Percentiles rank a stretch among this genome's conserved stretches.
Conservation (phyloP, 2,329 filamentous ascomycete species). For the Xylaria sp. region DNA sequence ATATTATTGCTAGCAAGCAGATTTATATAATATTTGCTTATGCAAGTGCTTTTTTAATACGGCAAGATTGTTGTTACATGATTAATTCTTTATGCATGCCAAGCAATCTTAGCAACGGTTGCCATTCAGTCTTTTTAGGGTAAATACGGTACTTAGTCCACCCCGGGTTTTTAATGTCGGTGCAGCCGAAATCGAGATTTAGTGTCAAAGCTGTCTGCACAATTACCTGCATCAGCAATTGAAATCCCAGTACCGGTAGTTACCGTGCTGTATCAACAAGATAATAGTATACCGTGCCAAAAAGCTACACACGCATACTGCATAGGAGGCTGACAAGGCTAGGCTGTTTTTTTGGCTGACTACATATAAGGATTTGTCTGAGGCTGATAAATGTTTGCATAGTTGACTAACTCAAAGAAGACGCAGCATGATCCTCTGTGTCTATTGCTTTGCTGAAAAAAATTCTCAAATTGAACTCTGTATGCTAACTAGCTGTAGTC, state of each 20-base stretch:
- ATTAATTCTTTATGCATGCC: too few species aligned
- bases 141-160: constrained; percentile 13
- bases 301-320: not conserved
- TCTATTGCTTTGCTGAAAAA: too few species aligned
- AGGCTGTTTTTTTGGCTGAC: too few species aligned
- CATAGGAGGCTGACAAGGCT: not conserved
- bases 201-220: not conserved
- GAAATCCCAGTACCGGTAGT: not conserved
- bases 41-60: too few species aligned
- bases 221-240: constrained; percentile 15
- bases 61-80: too few species aligned
- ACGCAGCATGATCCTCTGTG: too few species aligned
- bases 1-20: too few species aligned
- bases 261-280: not conserved
- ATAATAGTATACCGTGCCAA: not conserved
- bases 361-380: too few species aligned
- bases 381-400: not conserved
- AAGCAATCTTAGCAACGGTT: too few species aligned
- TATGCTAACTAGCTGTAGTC: not conserved
- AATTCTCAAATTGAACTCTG: too few species aligned
- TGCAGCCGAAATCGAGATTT: constrained; percentile 24
- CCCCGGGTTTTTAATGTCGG: constrained; percentile 29
- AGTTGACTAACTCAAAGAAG: not conserved
- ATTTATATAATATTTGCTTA: too few species aligned
- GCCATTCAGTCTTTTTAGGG: too few species aligned